phyloP scores from a whole-genome alignment of 2,329 filamentous ascomycete species.

The Pyrenophora tritici-repentis region DNA sequence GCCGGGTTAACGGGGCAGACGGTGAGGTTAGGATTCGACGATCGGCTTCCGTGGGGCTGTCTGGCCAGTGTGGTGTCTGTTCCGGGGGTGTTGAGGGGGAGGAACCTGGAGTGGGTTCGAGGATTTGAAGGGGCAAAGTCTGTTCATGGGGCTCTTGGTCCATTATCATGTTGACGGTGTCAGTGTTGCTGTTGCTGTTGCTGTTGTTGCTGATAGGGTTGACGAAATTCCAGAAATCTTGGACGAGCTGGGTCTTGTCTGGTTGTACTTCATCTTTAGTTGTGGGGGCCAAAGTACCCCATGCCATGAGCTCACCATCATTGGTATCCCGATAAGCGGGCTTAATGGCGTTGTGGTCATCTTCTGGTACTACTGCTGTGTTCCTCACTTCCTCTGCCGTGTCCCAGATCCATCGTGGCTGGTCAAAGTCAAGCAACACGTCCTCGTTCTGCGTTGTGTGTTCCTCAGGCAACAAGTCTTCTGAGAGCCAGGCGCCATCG shows the following conservation, averaged over 20 bases:
- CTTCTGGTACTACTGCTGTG: no score
- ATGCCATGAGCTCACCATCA: conserved; percentile 1
- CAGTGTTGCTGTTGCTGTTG: neutral
- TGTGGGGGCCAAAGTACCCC: conserved; percentile 3
- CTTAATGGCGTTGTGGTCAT: neutral
- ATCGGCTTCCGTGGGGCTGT: neutral
- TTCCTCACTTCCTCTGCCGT: no score
- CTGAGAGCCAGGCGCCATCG: conserved; percentile 17
- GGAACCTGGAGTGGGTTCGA: neutral
- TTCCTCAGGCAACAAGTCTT: conserved; percentile 11
- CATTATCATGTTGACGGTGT: no score
- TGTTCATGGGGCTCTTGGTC: no score
- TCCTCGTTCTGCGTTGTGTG: neutral
- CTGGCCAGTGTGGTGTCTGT: neutral
- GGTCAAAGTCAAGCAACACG: conserved; percentile 3
- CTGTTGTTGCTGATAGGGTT: neutral
- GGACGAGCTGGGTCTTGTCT: conserved; percentile 1
- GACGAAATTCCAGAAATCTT: conserved; percentile 16
- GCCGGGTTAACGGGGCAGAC: neutral
- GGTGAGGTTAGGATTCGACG: neutral
- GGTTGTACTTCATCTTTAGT: neutral
- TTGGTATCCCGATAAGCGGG: no score
- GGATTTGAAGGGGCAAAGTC: neutral
- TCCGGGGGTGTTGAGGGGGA: neutral
- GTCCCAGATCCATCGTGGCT: conserved; percentile 11